These are phyloP conservation scores for Myriosclerotinia curreyana DNA, from an alignment of 2,329 filamentous ascomycete species.

Conservation along the genomic window DNA sequence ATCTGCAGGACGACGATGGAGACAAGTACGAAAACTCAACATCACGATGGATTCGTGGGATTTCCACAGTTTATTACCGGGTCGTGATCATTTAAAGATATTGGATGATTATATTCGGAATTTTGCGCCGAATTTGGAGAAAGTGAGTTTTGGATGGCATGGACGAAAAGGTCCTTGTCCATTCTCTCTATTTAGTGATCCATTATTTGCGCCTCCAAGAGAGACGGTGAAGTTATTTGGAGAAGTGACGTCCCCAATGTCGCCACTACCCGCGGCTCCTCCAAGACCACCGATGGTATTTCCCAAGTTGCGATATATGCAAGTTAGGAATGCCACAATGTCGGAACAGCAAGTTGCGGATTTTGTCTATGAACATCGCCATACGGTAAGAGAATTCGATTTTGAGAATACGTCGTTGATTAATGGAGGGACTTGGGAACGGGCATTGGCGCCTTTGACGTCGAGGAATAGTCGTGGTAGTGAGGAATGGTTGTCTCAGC, in stretches of 20 bases:
- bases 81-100: constrained; percentile 70
- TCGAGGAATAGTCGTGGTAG: constrained; percentile 40
- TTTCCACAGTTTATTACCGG: constrained; percentile 56
- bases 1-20: constrained; percentile 69
- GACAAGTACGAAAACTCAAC: constrained; percentile 70
- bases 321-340: constrained; percentile 70
- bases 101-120: constrained; percentile 75
- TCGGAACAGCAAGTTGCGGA: constrained; percentile 66
- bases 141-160: constrained; percentile 75
- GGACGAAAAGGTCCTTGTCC: constrained; percentile 71
- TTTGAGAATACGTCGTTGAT: constrained; percentile 73
- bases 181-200: constrained; percentile 61
- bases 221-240: constrained; percentile 58
- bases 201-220: constrained; percentile 59
- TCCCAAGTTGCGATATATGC: constrained; percentile 63
- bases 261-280: constrained; percentile 54
- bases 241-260: constrained; percentile 64
- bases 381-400: constrained; percentile 71
- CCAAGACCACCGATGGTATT: constrained; percentile 60
- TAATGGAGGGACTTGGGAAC: constrained; percentile 71
- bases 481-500: constrained; percentile 42
- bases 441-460: constrained; percentile 71
- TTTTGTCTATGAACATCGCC: constrained; percentile 65
- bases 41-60: constrained; percentile 72
- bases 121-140: constrained; percentile 64